Evolutionary conservation across 2,329 filamentous ascomycete genomes (phyloP), one percentile per base, ranked within the genome.

Genomic region (Penicillium brevicompactum): DNA sequence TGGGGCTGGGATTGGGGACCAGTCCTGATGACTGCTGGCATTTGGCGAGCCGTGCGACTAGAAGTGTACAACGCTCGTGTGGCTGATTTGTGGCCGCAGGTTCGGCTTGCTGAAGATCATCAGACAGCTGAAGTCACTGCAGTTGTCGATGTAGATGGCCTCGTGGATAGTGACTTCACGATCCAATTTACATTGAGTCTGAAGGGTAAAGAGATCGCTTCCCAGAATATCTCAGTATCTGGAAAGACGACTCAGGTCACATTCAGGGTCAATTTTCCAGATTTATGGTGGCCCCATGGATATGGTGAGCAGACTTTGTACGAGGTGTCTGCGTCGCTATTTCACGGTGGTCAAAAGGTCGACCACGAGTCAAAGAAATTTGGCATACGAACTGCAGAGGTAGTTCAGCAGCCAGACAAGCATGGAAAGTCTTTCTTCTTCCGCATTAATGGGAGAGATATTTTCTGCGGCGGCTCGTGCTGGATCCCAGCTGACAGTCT

Each of bases 1-100:
- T 89, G 84, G 84, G 85, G 87, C 4, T 89, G 86, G 86, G 86
- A 89, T 64, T 88, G 86, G 87, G 87, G 86, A 0, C 86, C 86
- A 1, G 78, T 86, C 6, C 63, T 88, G 49, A 79, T 85, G 69
- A 86, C 84, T 0, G 81, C 80, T 8, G 86, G 86, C 0, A 83
- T 85, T 2, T 92, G 89, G 88, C 82, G 83, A 58, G 82, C 85
- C 2, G 80, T 91, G 2, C 79, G 79, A 11, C 70, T 92, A 2
- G 88, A 92, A 68, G 79, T 81, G 0, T 91, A 88, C 56, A 69
- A 76, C 40, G 77, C 80, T 8, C 77, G 82, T 14, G 72, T 92
- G 5, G 76, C 82, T 0, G 84, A 90, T 61, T 71, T 91, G 3
- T 81, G 80, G 56, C 71, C 82, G 4, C 67, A 72, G 22, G 53